These are phyloP conservation scores for Amanita molliuscula DNA, from an alignment of 768 basidiomycete species.

Conservation along the genomic window DNA sequence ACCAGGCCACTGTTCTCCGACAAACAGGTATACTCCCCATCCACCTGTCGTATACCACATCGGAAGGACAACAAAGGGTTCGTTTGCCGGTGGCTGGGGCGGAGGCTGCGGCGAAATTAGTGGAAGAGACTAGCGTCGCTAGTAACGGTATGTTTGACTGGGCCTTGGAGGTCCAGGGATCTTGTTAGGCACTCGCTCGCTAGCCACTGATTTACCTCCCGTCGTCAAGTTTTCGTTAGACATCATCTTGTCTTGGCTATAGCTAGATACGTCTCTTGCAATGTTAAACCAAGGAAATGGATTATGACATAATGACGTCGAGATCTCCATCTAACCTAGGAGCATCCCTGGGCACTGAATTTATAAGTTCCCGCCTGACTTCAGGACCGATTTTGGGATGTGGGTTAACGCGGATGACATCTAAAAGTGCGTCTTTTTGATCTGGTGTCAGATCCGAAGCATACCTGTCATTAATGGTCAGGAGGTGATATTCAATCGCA, in stretches of 20 bases:
- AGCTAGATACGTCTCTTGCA: neutral
- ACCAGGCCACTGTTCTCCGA: conserved; percentile 26
- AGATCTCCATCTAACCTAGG: conserved; percentile 53
- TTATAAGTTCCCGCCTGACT: conserved; percentile 83
- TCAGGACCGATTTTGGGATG: conserved; percentile 87
- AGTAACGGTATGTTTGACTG: conserved; percentile 30
- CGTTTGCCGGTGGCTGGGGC: conserved; percentile 27
- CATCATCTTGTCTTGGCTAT: no score
- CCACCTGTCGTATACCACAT: conserved; percentile 18
- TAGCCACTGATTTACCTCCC: neutral
- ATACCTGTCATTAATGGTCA: conserved; percentile 51
- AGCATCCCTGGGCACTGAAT: conserved; percentile 79
- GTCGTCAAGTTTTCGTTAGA: neutral
- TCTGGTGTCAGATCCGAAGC: conserved; percentile 91
- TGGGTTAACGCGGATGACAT: conserved; percentile 77
- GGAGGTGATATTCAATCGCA: conserved; percentile 1
- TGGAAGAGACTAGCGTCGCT: conserved; percentile 24
- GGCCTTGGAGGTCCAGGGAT: conserved; percentile 10
- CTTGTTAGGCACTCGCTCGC: neutral
- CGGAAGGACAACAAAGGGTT: conserved; percentile 14
- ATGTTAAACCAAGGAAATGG: neutral
- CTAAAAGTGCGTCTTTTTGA: conserved; percentile 94
- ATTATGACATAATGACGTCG: conserved; percentile 56
- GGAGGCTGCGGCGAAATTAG: conserved; percentile 24
- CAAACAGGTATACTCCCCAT: conserved; percentile 27